These are phyloP conservation scores for Angomonas deanei DNA, from an alignment of 208 protist species.

Conservation along the genomic window DNA sequence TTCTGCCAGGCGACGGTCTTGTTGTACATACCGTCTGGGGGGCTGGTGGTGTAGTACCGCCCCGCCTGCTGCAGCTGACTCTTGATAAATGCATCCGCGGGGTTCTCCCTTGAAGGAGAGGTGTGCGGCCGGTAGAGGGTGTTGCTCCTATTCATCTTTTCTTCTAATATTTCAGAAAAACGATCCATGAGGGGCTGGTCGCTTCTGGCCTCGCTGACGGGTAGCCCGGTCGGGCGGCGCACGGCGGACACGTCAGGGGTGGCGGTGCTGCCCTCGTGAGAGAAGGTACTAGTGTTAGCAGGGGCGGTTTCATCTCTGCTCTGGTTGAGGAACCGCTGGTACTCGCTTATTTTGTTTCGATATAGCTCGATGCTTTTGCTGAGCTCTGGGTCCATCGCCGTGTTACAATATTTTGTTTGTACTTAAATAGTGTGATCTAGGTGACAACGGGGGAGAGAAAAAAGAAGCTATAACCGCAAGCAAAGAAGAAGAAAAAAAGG, in stretches of 20 bases:
- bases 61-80: slow-evolving; percentile 24
- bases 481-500: not conserved
- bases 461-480: not conserved
- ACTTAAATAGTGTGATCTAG: too few species aligned
- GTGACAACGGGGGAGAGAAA: too few species aligned
- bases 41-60: slow-evolving; percentile 23
- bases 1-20: slow-evolving; percentile 47
- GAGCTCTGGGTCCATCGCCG: not conserved
- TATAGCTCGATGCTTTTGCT: not conserved
- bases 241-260: too few species aligned
- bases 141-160: not conserved
- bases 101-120: not conserved
- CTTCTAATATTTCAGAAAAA: not conserved
- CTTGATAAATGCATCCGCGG: slow-evolving; percentile 25
- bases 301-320: not conserved
- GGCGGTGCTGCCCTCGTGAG: too few species aligned
- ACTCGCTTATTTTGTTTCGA: not conserved
- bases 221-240: too few species aligned
- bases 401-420: too few species aligned
- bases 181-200: not conserved
- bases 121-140: not conserved
- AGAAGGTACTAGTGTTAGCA: too few species aligned
- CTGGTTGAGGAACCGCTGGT: not conserved
- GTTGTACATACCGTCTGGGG: slow-evolving; percentile 49
- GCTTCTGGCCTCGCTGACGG: not conserved